Percentiles rank a stretch among this genome's conserved stretches.
Evolutionary conservation across 345 rosid genomes (phyloP).

Genomic region (thale cress (Arabidopsis thaliana)): DNA sequence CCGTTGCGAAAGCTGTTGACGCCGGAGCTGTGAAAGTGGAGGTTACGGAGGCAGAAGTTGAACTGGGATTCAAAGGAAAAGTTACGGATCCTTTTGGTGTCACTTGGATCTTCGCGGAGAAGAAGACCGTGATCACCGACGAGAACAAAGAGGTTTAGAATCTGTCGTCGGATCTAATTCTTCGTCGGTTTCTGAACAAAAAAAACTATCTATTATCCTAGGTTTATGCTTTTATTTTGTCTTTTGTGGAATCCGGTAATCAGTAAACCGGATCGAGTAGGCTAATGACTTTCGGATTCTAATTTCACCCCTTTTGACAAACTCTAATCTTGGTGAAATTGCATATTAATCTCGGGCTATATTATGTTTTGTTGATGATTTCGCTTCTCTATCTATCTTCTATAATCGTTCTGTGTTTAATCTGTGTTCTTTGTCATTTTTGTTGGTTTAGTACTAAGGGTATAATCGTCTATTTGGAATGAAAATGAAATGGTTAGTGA

Average conservation of each 20-base stretch:
- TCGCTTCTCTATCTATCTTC: background rate
- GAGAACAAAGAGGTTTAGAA: conserved; percentile 48
- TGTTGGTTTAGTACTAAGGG: background rate
- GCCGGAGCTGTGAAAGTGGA: conserved; percentile 75
- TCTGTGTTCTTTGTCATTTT: background rate
- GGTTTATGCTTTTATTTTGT: conserved; percentile 11
- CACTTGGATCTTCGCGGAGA: conserved; percentile 66
- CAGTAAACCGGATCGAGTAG: conserved; percentile 30
- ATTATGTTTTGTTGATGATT: background rate
- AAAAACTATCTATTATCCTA: conserved; percentile 5
- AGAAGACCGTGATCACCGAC: conserved; percentile 29
- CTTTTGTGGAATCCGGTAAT: conserved; percentile 30
- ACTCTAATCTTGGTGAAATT: conserved; percentile 15
- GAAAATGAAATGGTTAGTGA: background rate
- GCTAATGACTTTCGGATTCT: conserved; percentile 25
- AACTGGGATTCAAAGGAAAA: conserved; percentile 63
- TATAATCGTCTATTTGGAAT: background rate
- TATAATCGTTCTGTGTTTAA: no score
- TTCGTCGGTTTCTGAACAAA: conserved; percentile 35
- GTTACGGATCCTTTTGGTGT: conserved; percentile 85
- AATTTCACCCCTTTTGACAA: conserved; percentile 34
- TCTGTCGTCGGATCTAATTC: conserved; percentile 41
- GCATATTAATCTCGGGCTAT: background rate
- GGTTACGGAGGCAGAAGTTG: conserved; percentile 49
- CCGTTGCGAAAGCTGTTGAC: conserved; percentile 63